Evolutionary conservation across 2,329 filamentous ascomycete species (phyloP).

Genomic region (Phyllosticta citribraziliensis): DNA sequence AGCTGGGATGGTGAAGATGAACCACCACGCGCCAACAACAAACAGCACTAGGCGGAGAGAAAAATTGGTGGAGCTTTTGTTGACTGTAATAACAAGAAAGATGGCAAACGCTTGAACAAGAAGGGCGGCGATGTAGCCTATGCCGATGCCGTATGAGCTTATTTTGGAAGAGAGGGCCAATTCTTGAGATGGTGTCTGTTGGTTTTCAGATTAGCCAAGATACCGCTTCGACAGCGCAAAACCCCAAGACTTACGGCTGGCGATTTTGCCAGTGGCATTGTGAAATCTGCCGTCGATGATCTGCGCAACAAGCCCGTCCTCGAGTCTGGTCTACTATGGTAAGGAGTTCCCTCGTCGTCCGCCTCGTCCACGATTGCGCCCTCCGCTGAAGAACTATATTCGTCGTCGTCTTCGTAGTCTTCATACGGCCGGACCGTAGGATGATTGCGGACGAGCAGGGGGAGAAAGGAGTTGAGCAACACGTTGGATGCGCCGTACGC

Average conservation of each 20-base stretch:
- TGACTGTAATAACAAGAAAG: constrained; percentile 52
- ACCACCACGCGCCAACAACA: constrained; percentile 86
- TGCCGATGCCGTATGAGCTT: constrained; percentile 84
- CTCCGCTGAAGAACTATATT: constrained; percentile 11
- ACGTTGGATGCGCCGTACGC: constrained; percentile 95
- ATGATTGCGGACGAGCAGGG: constrained; percentile 81
- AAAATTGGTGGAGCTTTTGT: constrained; percentile 66
- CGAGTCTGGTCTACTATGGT: background rate
- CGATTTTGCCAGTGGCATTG: background rate
- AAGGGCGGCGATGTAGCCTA: constrained; percentile 81
- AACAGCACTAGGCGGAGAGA: constrained; percentile 81
- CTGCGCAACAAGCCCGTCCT: constrained; percentile 3
- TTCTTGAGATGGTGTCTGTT: constrained; percentile 46
- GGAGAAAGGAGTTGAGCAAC: constrained; percentile 87
- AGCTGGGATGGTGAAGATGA: constrained; percentile 78
- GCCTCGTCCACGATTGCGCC: constrained; percentile 9
- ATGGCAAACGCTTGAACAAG: constrained; percentile 77
- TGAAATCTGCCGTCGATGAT: constrained; percentile 1
- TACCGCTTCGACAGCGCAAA: background rate
- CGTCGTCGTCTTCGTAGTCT: constrained; percentile 20
- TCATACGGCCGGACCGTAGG: constrained; percentile 38
- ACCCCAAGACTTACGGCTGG: constrained; percentile 1
- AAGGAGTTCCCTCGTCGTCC: background rate
- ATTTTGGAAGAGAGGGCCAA: constrained; percentile 80
- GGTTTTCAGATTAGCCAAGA: background rate